A percentile compares a stretch with the other conserved stretches of the same genome.
phyloP scores from a whole-genome alignment of 2,329 filamentous ascomycete genomes.

The Fonsecaea nubica region DNA sequence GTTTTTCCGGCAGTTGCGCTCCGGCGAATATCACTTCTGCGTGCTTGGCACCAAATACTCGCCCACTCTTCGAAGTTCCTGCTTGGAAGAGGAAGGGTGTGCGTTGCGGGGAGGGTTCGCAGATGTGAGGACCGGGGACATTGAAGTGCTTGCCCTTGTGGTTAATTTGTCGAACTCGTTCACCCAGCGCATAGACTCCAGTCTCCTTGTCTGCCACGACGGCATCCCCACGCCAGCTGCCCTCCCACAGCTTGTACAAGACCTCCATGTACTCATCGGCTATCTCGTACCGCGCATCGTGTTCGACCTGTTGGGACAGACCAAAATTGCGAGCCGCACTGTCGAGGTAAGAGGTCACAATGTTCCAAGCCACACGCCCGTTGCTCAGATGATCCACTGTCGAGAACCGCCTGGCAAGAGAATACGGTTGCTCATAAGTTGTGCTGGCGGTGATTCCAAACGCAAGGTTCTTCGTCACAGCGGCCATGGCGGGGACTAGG shows the following conservation, averaged over 20 bases:
- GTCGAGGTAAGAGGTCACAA: conserved; percentile 58
- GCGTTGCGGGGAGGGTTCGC: conserved; percentile 63
- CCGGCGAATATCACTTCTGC: conserved; percentile 68
- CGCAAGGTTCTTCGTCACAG: conserved; percentile 55
- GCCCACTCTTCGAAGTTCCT: conserved; percentile 64
- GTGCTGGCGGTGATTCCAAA: conserved; percentile 73
- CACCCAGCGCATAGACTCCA: conserved; percentile 66
- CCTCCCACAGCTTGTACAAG: conserved; percentile 60
- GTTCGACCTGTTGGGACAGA: conserved; percentile 53
- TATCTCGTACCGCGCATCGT: conserved; percentile 58
- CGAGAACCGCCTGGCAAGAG: conserved; percentile 68
- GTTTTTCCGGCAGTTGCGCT: conserved; percentile 64
- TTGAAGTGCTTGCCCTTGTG: conserved; percentile 63
- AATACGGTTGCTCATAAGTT: conserved; percentile 73
- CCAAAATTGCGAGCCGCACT: conserved; percentile 58
- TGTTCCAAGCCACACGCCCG: conserved; percentile 63
- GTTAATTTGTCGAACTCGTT: conserved; percentile 68
- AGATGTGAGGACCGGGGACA: conserved; percentile 55
- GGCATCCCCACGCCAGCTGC: conserved; percentile 54
- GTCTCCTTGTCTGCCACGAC: conserved; percentile 65
- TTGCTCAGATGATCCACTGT: conserved; percentile 72
- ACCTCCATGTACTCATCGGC: conserved; percentile 58
- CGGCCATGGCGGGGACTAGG: conserved; percentile 55
- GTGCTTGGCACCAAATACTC: conserved; percentile 62
- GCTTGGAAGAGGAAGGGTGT: conserved; percentile 66